A percentile compares a stretch with the other conserved stretches of the same genome.
These are phyloP conservation scores for Pseudoscleropodium purum DNA, from an alignment of 225 moss, liverwort and hornwort species.

Conservation along the genomic window DNA sequence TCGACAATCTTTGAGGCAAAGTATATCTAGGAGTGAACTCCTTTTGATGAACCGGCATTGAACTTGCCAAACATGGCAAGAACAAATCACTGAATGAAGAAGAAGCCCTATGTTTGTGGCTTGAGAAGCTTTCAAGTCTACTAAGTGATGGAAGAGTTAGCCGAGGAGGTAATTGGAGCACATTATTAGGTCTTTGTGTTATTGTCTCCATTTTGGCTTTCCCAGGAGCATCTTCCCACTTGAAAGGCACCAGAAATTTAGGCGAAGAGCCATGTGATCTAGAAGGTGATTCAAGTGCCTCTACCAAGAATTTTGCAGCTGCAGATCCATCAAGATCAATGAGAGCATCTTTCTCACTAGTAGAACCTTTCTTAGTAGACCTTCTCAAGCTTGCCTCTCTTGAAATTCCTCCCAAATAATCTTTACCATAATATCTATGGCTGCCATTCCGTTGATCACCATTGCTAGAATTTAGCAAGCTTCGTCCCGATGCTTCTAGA, in stretches of 20 bases:
- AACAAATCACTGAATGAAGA: slow-evolving; percentile 9
- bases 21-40: slow-evolving; percentile 4
- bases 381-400: slow-evolving; percentile 10
- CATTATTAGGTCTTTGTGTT: background rate
- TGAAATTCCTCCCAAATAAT: background rate
- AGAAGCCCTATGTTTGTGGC: background rate
- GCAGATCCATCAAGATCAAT: slow-evolving; percentile 69
- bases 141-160: slow-evolving; percentile 4
- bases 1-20: background rate
- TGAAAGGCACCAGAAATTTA: slow-evolving; percentile 59
- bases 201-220: slow-evolving; percentile 42
- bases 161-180: slow-evolving; percentile 35
- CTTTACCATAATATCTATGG: slow-evolving; percentile 27
- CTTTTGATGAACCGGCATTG: background rate
- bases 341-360: slow-evolving; percentile 12
- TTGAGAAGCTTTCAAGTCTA: background rate
- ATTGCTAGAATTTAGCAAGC: background rate
- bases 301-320: slow-evolving; percentile 65
- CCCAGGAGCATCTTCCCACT: slow-evolving; percentile 81
- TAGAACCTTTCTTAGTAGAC: slow-evolving; percentile 1
- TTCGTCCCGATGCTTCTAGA: background rate
- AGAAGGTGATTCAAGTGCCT: slow-evolving; percentile 39
- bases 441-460: background rate
- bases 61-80: slow-evolving; percentile 1
- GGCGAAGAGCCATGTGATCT: slow-evolving; percentile 23